Conservation (phyloP, 352 stramenopile species). For the Elongisporangium senticosum region DNA sequence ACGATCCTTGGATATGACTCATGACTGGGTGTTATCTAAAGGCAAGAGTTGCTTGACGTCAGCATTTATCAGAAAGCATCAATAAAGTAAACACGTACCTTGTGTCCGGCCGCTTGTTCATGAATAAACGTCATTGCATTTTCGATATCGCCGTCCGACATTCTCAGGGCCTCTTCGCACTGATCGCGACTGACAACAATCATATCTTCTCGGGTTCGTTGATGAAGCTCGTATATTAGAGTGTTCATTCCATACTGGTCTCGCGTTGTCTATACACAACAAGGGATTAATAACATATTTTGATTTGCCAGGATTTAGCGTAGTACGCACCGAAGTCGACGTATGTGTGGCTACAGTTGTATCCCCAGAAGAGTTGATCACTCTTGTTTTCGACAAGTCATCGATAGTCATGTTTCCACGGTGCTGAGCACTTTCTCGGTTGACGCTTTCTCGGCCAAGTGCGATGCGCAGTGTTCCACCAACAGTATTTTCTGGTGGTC, state of each 20-base stretch:
- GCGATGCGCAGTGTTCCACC: slow-evolving; percentile 68
- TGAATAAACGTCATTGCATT: slow-evolving; percentile 15
- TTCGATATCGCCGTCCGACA: slow-evolving; percentile 22
- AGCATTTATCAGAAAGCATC: neutral
- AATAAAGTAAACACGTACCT: slow-evolving; percentile 13
- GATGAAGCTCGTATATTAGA: too few relatives aligned
- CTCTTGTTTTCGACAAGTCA: slow-evolving; percentile 30
- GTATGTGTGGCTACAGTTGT: neutral
- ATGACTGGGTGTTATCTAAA: slow-evolving; percentile 2
- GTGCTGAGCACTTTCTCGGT: slow-evolving; percentile 41
- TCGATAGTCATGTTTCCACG: slow-evolving; percentile 14
- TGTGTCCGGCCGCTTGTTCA: slow-evolving; percentile 4
- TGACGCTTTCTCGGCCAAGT: slow-evolving; percentile 65
- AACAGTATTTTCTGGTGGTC: slow-evolving; percentile 33
- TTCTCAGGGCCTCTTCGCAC: slow-evolving; percentile 36
- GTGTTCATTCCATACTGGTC: neutral
- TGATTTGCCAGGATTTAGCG: neutral
- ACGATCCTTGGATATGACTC: slow-evolving; percentile 32
- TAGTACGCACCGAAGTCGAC: slow-evolving; percentile 15
- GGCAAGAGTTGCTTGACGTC: neutral
- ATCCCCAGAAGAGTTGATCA: slow-evolving; percentile 23
- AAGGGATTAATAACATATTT: neutral
- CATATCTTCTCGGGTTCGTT: slow-evolving; percentile 24
- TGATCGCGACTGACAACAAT: slow-evolving; percentile 18
- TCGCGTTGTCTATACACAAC: slow-evolving; percentile 6